These are phyloP conservation scores for Talaromyces sp. DNA, from an alignment of 2,329 filamentous ascomycete genomes.

Conservation along the genomic window DNA sequence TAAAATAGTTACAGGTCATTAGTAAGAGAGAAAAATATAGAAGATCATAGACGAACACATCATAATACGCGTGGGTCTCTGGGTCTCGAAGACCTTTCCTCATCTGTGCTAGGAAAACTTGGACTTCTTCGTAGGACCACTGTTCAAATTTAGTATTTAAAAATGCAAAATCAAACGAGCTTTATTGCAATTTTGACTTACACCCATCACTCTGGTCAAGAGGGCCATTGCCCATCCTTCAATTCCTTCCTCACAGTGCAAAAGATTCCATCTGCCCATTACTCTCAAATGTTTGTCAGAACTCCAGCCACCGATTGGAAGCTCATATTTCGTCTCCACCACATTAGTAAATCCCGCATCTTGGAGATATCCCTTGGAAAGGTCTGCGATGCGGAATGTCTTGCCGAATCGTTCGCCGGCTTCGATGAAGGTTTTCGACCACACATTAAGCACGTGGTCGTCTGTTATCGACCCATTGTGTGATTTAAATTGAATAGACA, in stretches of 20 bases:
- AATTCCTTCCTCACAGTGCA: conserved; percentile 5
- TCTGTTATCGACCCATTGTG: conserved; percentile 22
- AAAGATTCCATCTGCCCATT: conserved; percentile 3
- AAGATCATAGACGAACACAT: conserved; percentile 16
- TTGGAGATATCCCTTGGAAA: conserved; percentile 37
- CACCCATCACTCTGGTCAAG: conserved; percentile 25
- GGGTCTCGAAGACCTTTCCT: conserved; percentile 19
- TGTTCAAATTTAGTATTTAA: conserved; percentile 2
- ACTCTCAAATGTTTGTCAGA: background rate
- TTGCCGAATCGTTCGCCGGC: conserved; percentile 21
- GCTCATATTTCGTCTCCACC: conserved; percentile 24
- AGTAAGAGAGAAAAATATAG: conserved; percentile 9
- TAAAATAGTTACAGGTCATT: background rate
- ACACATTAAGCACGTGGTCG: conserved; percentile 12
- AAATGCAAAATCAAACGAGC: background rate
- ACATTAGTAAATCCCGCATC: conserved; percentile 51
- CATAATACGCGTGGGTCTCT: conserved; percentile 19
- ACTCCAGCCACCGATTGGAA: conserved; percentile 9
- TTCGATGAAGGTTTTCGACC: conserved; percentile 16
- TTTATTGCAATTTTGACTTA: conserved; percentile 10
- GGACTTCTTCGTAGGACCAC: conserved; percentile 21
- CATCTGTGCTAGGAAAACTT: conserved; percentile 20
- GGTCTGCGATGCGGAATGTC: conserved; percentile 21
- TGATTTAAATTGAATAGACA: conserved; percentile 23
- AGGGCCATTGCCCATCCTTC: conserved; percentile 26